Evolutionary conservation across 176 grass and related monocot species (phyloP), one percentile per base, ranked within the genome.

Genomic region (Oryza glumipatula): DNA sequence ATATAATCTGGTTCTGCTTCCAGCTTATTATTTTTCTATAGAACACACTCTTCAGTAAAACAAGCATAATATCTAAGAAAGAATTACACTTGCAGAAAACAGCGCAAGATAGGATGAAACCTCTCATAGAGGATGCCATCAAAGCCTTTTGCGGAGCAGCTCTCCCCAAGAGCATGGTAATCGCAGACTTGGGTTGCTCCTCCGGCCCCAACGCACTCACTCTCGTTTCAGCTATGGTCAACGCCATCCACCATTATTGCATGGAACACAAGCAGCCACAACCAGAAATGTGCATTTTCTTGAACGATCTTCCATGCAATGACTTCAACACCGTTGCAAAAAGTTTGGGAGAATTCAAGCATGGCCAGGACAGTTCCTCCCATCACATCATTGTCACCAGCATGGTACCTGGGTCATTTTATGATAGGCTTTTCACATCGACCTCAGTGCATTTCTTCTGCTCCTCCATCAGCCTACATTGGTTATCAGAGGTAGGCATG

Each of bases 271-370:
- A 2, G n/a, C 82, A n/a, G 22, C 46, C 33, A 15, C 33, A 46
- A 21, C 65, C 73, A 1, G 73, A 84, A 73, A 30, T 76, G n/a
- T 77, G 64, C 16, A 1, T 76, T 11, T n/a, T 67, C 22, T 46
- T 84, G 14, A 84, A 77, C 16, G 82, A 84, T 35, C 73, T 84
- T 16, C 82, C 73, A 54, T 28, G 2, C 64, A 77, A 84, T 5
- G 82, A 84, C 82, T 76, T 84, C 73, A 84, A 77, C 73, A 14
- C 5, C 2, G 73, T 84, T 7, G 33, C 68, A 17, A 84, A 43
- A 33, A 84, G 72, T 13, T 5, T 66, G 13, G 30, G 14, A 5
- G 28, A 11, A 2, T 56, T 69, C 66, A 26, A 1, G n/a, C 17
- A 84, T 56, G 28, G 21, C 73, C 65, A 84, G 6, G 15, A 56